These are phyloP conservation scores for Garcileccinum viscosum DNA, from an alignment of 1,284 basidiomycete genomes.

Conservation along the genomic window DNA sequence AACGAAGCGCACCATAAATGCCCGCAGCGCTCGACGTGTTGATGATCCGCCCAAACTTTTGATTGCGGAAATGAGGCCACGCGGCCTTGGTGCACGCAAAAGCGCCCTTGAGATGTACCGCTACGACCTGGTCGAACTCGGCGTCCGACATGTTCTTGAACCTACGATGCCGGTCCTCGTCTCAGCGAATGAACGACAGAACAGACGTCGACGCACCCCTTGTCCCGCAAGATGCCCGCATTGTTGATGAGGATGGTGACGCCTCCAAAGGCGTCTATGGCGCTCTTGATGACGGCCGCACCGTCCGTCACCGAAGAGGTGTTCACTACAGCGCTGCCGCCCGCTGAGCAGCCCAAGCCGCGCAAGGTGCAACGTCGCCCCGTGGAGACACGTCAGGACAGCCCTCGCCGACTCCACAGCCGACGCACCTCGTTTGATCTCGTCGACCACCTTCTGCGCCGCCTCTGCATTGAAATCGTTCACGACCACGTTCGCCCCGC, in stretches of 20 bases:
- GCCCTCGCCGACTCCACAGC: not conserved
- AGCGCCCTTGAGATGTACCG: constrained; percentile 94
- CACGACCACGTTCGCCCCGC: constrained; percentile 93
- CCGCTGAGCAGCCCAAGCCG: constrained; percentile 59
- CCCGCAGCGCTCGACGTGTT: constrained; percentile 93
- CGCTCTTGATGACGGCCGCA: constrained; percentile 84
- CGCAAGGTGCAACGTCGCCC: not conserved
- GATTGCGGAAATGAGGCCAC: constrained; percentile 95
- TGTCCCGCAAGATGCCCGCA: constrained; percentile 91
- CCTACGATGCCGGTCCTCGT: constrained; percentile 42
- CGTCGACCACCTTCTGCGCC: constrained; percentile 91
- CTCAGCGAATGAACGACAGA: not conserved
- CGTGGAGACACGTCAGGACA: not conserved
- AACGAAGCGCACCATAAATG: constrained; percentile 65
- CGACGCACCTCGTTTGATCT: constrained; percentile 80
- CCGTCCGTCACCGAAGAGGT: constrained; percentile 92
- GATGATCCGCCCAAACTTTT: constrained; percentile 92
- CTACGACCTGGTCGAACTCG: constrained; percentile 86
- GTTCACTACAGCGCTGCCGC: constrained; percentile 88
- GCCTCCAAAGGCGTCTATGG: constrained; percentile 85
- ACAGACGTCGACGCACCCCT: constrained; percentile 57
- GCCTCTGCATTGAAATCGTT: constrained; percentile 92
- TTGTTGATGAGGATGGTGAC: constrained; percentile 93
- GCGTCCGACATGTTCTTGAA: constrained; percentile 93
- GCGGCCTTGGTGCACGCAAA: constrained; percentile 96